Percentiles rank a stretch among this genome's conserved stretches.
These are phyloP conservation scores for Ophiostoma sp. DNA, from an alignment of 2,329 filamentous ascomycete species.

Conservation along the genomic window DNA sequence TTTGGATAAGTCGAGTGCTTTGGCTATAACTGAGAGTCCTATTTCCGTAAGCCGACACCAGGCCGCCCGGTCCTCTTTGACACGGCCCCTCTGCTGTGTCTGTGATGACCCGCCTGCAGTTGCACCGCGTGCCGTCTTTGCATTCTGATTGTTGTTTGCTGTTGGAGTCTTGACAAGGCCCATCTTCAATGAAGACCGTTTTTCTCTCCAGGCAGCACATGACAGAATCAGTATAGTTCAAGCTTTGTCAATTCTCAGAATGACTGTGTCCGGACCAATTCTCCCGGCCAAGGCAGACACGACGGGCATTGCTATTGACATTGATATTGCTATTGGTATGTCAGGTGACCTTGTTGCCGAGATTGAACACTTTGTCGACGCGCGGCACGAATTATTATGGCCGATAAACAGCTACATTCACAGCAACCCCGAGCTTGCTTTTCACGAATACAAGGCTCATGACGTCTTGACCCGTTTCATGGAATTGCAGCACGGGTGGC, in stretches of 20 bases:
- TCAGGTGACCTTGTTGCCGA: neutral
- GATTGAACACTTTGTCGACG: neutral
- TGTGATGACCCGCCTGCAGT: neutral
- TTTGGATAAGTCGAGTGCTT: no score
- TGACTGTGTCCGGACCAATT: neutral
- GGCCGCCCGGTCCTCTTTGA: neutral
- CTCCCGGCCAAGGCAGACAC: neutral
- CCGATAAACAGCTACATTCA: constrained; percentile 12
- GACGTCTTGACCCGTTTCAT: neutral
- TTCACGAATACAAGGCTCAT: constrained; percentile 13
- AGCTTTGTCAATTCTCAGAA: neutral
- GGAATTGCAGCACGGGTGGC: neutral
- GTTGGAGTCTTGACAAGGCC: neutral
- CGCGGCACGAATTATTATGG: neutral
- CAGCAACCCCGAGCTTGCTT: constrained; percentile 15
- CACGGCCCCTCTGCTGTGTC: neutral
- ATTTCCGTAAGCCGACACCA: neutral
- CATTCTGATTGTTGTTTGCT: neutral
- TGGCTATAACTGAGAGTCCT: neutral
- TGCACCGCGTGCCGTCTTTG: neutral
- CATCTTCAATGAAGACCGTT: neutral
- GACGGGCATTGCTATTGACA: neutral
- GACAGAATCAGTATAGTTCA: neutral
- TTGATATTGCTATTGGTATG: neutral
- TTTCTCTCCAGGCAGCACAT: neutral